Conservation (phyloP, 2,329 filamentous ascomycete species). For the Claviceps sp. region DNA sequence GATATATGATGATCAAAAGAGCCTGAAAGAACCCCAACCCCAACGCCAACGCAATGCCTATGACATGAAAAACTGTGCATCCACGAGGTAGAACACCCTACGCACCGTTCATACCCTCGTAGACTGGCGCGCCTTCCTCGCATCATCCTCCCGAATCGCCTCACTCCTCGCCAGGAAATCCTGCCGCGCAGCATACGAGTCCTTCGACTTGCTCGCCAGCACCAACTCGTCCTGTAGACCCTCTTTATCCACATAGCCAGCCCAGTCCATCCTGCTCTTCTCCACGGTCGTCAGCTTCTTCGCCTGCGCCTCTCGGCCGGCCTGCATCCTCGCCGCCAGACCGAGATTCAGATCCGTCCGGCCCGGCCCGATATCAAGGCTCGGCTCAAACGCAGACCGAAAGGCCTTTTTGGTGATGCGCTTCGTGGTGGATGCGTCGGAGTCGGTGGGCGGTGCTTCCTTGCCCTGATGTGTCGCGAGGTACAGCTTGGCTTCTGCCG, state of each 20-base stretch:
- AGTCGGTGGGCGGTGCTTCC: slow-evolving; percentile 10
- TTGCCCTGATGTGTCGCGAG: slow-evolving; percentile 35
- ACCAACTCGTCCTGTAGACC: slow-evolving; percentile 57
- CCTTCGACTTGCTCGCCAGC: slow-evolving; percentile 51
- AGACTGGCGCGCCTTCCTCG: slow-evolving; percentile 37
- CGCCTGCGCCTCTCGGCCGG: slow-evolving; percentile 36
- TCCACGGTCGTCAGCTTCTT: slow-evolving; percentile 59
- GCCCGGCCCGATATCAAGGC: slow-evolving; percentile 26
- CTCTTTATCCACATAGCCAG: slow-evolving; percentile 57
- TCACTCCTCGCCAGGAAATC: slow-evolving; percentile 55
- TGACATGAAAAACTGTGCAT: neutral
- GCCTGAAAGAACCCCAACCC: neutral
- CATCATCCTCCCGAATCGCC: slow-evolving; percentile 47
- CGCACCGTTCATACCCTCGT: slow-evolving; percentile 15
- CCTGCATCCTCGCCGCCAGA: slow-evolving; percentile 32
- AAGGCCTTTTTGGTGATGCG: slow-evolving; percentile 41
- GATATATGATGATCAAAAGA: neutral
- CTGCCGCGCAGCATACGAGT: slow-evolving; percentile 47
- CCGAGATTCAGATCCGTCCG: slow-evolving; percentile 47
- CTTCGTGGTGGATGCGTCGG: slow-evolving; percentile 22
- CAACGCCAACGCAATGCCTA: neutral
- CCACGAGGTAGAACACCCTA: neutral
- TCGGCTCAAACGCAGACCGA: slow-evolving; percentile 50
- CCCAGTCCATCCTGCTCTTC: slow-evolving; percentile 63
- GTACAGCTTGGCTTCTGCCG: slow-evolving; percentile 52